phyloP scores from a whole-genome alignment of 2,329 filamentous ascomycete species.

The Leptographium flavum region DNA sequence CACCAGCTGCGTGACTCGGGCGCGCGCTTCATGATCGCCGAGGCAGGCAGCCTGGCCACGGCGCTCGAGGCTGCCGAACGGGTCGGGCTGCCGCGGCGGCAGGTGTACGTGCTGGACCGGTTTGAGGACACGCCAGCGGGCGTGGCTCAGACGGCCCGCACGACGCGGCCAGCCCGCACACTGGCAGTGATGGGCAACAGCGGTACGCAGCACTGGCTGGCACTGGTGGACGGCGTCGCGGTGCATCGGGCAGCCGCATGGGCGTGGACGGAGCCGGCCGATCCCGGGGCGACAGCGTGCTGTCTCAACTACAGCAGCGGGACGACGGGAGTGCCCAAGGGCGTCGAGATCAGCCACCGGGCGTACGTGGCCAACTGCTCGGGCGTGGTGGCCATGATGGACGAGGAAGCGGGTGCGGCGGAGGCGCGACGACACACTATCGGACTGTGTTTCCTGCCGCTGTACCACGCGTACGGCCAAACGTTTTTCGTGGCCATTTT shows the following conservation, averaged over 20 bases:
- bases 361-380: slow-evolving; percentile 60
- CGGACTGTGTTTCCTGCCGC: slow-evolving; percentile 56
- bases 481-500: slow-evolving; percentile 51
- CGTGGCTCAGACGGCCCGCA: slow-evolving; percentile 8
- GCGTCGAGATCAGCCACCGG: slow-evolving; percentile 66
- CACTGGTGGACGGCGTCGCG: slow-evolving; percentile 36
- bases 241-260: slow-evolving; percentile 39
- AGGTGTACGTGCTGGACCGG: slow-evolving; percentile 53
- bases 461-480: slow-evolving; percentile 65
- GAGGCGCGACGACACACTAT: slow-evolving; percentile 24
- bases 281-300: slow-evolving; percentile 39
- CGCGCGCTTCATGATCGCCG: slow-evolving; percentile 52
- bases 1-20: slow-evolving; percentile 62
- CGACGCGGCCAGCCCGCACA: slow-evolving; percentile 7
- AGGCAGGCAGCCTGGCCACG: slow-evolving; percentile 42
- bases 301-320: slow-evolving; percentile 69
- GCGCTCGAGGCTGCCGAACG: slow-evolving; percentile 51
- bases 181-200: slow-evolving; percentile 2
- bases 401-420: slow-evolving; percentile 23
- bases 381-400: slow-evolving; percentile 36
- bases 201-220: slow-evolving; percentile 44
- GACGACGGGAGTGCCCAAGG: slow-evolving; percentile 72
- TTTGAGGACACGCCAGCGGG: slow-evolving; percentile 21
- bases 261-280: slow-evolving; percentile 44
- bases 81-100: slow-evolving; percentile 36